Conservation (phyloP, 2,329 filamentous ascomycete genomes). For the Coleophoma eucalyptorum region DNA sequence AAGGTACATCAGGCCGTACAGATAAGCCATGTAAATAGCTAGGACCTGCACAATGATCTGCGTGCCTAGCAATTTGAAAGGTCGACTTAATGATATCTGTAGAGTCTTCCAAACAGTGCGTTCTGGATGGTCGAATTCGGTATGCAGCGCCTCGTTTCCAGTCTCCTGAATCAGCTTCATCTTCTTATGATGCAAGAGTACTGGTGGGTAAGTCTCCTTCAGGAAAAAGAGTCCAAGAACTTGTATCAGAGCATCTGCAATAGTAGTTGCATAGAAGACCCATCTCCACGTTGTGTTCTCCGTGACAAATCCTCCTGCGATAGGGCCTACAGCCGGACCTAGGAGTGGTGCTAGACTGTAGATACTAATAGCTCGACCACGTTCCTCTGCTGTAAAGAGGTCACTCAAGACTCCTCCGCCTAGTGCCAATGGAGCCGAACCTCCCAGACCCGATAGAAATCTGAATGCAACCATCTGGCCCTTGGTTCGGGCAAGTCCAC, state of each 20-base stretch:
- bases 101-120: constrained; percentile 25
- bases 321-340: constrained; percentile 27
- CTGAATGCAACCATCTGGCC: constrained; percentile 35
- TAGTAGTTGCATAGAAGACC: constrained; percentile 45
- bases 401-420: constrained; percentile 38
- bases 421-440: constrained; percentile 37
- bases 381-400: constrained; percentile 39
- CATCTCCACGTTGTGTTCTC: constrained; percentile 44
- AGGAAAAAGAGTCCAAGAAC: constrained; percentile 36
- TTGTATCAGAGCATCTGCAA: constrained; percentile 34
- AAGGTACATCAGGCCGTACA: constrained; percentile 50
- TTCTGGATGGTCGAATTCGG: constrained; percentile 48
- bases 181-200: constrained; percentile 39
- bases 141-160: constrained; percentile 37
- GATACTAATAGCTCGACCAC: constrained; percentile 33
- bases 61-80: constrained; percentile 40
- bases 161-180: constrained; percentile 40
- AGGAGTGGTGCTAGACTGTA: constrained; percentile 22
- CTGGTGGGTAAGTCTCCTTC: constrained; percentile 43
- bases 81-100: constrained; percentile 39
- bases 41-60: constrained; percentile 49
- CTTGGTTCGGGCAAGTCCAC: constrained; percentile 38
- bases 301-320: constrained; percentile 46
- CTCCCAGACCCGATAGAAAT: constrained; percentile 43
- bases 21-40: constrained; percentile 43